A percentile compares a stretch with the other conserved stretches of the same genome.
These are phyloP conservation scores for Entamoeba histolytica DNA, from an alignment of 208 protist species.

Conservation along the genomic window DNA sequence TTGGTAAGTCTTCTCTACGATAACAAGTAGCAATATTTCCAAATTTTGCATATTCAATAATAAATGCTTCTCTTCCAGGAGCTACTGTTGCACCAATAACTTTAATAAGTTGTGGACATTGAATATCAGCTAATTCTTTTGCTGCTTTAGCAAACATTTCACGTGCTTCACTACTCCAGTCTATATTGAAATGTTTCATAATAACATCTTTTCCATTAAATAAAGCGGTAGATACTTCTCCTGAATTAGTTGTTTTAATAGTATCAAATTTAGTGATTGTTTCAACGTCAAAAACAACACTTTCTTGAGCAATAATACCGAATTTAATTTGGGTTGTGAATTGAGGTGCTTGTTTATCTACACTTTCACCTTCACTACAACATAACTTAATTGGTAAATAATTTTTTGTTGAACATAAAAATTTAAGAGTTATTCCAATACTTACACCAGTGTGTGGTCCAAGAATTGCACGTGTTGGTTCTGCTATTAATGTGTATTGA, in stretches of 20 bases:
- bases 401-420: not conserved
- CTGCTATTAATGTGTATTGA: not conserved
- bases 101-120: conserved; percentile 46
- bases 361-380: not conserved
- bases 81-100: conserved; percentile 50
- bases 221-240: not conserved
- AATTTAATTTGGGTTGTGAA: not conserved
- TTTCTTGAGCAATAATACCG: not conserved
- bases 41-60: conserved; percentile 46
- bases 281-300: not conserved
- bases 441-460: not conserved
- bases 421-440: not conserved
- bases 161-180: not conserved
- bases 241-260: not conserved
- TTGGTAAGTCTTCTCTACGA: not conserved
- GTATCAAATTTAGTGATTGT: not conserved
- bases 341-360: not conserved
- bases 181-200: not conserved
- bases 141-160: not conserved
- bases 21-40: conserved; percentile 52
- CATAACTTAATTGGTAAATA: not conserved
- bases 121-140: conserved; percentile 3
- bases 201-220: not conserved
- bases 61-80: conserved; percentile 28
- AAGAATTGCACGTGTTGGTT: not conserved